These are phyloP conservation scores for Nannochloris sp. DNA, from an alignment of 139 green algal species.

Conservation along the genomic window DNA sequence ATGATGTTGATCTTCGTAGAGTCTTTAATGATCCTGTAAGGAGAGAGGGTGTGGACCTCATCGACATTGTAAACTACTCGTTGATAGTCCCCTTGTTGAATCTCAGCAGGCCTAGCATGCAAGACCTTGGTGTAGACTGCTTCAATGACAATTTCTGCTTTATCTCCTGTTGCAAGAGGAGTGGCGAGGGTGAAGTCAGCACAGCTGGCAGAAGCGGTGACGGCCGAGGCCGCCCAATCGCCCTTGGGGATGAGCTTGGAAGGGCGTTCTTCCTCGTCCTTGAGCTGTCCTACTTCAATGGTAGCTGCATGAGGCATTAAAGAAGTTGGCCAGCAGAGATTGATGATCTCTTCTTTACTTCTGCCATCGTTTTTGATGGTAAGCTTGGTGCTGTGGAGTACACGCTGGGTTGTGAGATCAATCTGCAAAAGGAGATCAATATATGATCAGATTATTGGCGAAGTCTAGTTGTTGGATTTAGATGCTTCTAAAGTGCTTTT, in stretches of 20 bases:
- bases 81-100: slow-evolving; percentile 65
- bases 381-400: slow-evolving; percentile 33
- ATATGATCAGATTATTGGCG: not conserved
- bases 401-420: slow-evolving; percentile 5
- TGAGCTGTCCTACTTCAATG: slow-evolving; percentile 32
- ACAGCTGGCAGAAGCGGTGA: slow-evolving; percentile 34
- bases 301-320: slow-evolving; percentile 10
- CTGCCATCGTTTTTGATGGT: slow-evolving; percentile 41
- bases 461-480: not conserved
- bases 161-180: not conserved
- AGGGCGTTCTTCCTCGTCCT: not conserved
- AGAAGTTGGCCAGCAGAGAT: slow-evolving; percentile 26
- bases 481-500: not conserved
- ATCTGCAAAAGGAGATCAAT: slow-evolving; percentile 7
- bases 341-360: not conserved
- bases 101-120: slow-evolving; percentile 45
- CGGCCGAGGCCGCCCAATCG: not conserved
- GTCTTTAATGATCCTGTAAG: slow-evolving; percentile 59
- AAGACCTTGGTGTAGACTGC: slow-evolving; percentile 42
- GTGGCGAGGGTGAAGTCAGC: slow-evolving; percentile 25
- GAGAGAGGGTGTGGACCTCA: slow-evolving; percentile 46
- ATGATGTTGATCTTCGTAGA: slow-evolving; percentile 38
- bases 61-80: slow-evolving; percentile 56
- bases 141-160: slow-evolving; percentile 12
- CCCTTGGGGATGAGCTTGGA: slow-evolving; percentile 1